phyloP scores from a whole-genome alignment of 768 basidiomycete species.

The Lepiota brunneoincarnata region DNA sequence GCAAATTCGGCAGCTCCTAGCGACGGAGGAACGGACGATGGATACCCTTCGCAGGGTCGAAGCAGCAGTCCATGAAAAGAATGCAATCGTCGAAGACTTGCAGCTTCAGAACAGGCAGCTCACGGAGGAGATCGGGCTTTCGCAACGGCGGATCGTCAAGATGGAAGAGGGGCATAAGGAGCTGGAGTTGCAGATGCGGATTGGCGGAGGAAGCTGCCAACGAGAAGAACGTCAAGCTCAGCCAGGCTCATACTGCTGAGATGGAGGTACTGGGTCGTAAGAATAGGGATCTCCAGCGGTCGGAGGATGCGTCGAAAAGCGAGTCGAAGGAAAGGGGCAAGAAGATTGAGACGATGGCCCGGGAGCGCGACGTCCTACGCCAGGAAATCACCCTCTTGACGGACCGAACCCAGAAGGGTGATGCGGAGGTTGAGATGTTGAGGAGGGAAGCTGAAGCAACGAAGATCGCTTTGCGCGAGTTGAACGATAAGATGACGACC shows the following conservation, averaged over 20 bases:
- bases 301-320: neutral
- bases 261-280: neutral
- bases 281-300: neutral
- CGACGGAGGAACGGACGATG: neutral
- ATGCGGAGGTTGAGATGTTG: neutral
- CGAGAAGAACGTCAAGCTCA: neutral
- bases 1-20: neutral
- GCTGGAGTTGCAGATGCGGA: neutral
- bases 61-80: conserved; percentile 1
- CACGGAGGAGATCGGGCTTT: neutral
- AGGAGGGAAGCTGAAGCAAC: no score
- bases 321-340: neutral
- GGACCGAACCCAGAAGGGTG: neutral
- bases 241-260: conserved; percentile 3
- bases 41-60: neutral
- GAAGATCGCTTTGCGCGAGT: neutral
- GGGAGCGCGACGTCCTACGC: neutral
- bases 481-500: neutral
- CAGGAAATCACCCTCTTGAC: neutral
- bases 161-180: conserved; percentile 2
- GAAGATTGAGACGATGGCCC: neutral
- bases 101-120: neutral
- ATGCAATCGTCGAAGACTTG: neutral
- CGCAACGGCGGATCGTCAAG: neutral
- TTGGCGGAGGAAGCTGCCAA: neutral